These are phyloP conservation scores for Tetraselmis chui DNA, from an alignment of 139 green algal species.

Conservation along the genomic window DNA sequence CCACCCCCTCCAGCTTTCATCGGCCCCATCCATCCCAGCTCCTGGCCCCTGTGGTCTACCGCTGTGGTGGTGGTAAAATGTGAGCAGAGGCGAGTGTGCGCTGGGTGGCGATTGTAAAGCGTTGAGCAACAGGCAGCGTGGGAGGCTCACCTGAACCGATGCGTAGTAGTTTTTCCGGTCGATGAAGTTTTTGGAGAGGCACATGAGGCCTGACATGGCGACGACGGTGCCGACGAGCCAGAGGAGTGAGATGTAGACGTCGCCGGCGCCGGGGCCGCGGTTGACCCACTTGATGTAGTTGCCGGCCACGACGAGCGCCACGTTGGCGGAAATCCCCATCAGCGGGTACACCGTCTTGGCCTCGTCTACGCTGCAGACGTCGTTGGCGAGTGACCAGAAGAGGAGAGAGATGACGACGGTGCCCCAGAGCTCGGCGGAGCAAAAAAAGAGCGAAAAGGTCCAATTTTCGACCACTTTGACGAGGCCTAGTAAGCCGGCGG, in stretches of 20 bases:
- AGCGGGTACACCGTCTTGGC: slow-evolving; percentile 71
- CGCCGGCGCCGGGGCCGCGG: slow-evolving; percentile 15
- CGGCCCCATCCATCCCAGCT: too few relatives aligned
- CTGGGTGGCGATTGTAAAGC: too few relatives aligned
- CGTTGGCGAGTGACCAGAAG: slow-evolving; percentile 67
- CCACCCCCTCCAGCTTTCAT: too few relatives aligned
- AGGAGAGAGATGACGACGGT: slow-evolving; percentile 74
- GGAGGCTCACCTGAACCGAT: slow-evolving; percentile 7
- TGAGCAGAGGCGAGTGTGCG: too few relatives aligned
- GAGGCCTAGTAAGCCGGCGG: slow-evolving; percentile 55
- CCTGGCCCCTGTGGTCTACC: too few relatives aligned
- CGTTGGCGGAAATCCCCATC: slow-evolving; percentile 75
- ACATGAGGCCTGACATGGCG: slow-evolving; percentile 48
- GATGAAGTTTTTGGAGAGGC: slow-evolving; percentile 42
- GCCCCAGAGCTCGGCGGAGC: slow-evolving; percentile 76
- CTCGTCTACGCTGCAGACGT: slow-evolving; percentile 48
- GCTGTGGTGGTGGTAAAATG: too few relatives aligned
- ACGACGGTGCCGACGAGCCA: slow-evolving; percentile 50
- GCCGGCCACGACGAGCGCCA: slow-evolving; percentile 53
- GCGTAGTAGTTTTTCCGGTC: slow-evolving; percentile 14
- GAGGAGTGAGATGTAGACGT: slow-evolving; percentile 31
- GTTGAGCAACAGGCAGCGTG: background rate
- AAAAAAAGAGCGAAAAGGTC: slow-evolving; percentile 83
- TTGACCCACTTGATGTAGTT: slow-evolving; percentile 58
- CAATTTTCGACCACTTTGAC: slow-evolving; percentile 72